Evolutionary conservation across 2,329 filamentous ascomycete species (phyloP).

Genomic region (Sporothrix protearum): DNA sequence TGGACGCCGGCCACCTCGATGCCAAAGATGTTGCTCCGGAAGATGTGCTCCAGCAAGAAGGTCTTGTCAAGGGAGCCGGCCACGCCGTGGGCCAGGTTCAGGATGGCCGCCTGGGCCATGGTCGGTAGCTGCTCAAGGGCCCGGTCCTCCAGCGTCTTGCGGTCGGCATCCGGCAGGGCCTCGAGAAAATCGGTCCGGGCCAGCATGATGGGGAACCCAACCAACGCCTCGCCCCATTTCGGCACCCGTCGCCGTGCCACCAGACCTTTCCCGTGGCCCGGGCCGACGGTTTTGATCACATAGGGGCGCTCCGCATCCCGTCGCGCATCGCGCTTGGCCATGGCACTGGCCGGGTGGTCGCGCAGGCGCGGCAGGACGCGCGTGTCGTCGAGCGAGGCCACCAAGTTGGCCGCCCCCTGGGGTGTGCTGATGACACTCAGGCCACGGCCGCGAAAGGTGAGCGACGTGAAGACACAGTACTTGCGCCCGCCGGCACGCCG

Average conservation of each 20-base stretch:
- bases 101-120: slow-evolving; percentile 25
- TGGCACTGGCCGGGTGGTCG: slow-evolving; percentile 24
- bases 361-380: slow-evolving; percentile 21
- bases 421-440: slow-evolving; percentile 32
- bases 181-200: slow-evolving; percentile 30
- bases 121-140: slow-evolving; percentile 28
- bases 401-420: slow-evolving; percentile 29
- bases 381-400: slow-evolving; percentile 30
- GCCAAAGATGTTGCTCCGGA: slow-evolving; percentile 33
- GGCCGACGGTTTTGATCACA: slow-evolving; percentile 27
- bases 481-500: neutral
- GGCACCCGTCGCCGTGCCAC: slow-evolving; percentile 27
- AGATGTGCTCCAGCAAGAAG: slow-evolving; percentile 29
- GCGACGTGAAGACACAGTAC: slow-evolving; percentile 32
- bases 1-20: slow-evolving; percentile 31
- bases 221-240: slow-evolving; percentile 29
- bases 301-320: slow-evolving; percentile 18
- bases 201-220: slow-evolving; percentile 31
- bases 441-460: slow-evolving; percentile 30
- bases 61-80: slow-evolving; percentile 19
- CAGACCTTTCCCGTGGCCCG: slow-evolving; percentile 30
- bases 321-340: neutral
- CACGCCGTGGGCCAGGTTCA: slow-evolving; percentile 28
- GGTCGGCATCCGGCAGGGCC: slow-evolving; percentile 18
- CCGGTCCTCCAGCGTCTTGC: slow-evolving; percentile 26